Percentiles rank a stretch among this genome's conserved stretches.
Conservation (phyloP, 345 rosid genomes). For the Lepidium didymum region DNA sequence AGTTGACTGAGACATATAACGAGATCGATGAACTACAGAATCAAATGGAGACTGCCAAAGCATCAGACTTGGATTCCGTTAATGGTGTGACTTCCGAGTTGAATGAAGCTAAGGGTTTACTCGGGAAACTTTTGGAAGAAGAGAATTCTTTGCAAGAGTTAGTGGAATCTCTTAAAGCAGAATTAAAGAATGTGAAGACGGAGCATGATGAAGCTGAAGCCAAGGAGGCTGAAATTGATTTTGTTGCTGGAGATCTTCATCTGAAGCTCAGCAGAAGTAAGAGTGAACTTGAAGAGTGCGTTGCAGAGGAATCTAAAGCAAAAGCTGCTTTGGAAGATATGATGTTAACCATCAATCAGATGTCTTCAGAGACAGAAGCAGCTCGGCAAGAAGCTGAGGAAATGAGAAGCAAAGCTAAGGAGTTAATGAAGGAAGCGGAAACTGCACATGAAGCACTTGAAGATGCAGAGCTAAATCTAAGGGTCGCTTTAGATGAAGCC, state of each 20-base stretch:
- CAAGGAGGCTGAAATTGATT: conserved; percentile 80
- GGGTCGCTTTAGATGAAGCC: conserved; percentile 70
- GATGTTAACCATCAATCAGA: conserved; percentile 63
- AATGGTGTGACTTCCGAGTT: conserved; percentile 59
- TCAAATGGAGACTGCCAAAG: conserved; percentile 67
- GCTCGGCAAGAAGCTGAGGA: conserved; percentile 64
- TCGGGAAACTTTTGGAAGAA: conserved; percentile 67
- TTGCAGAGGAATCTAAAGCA: conserved; percentile 54
- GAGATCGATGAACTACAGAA: conserved; percentile 56
- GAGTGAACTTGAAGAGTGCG: conserved; percentile 68
- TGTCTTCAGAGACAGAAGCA: conserved; percentile 61
- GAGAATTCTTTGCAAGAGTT: conserved; percentile 53
- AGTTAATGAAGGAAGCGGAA: conserved; percentile 63
- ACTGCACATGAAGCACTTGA: conserved; percentile 46
- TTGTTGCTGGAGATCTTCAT: conserved; percentile 75
- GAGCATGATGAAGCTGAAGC: conserved; percentile 64
- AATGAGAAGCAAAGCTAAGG: conserved; percentile 63
- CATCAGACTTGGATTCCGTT: conserved; percentile 71
- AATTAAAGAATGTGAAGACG: conserved; percentile 66
- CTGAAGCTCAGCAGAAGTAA: conserved; percentile 65
- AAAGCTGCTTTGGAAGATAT: conserved; percentile 73
- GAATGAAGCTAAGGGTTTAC: conserved; percentile 76
- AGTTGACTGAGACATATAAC: conserved; percentile 48
- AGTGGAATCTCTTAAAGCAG: conserved; percentile 65
- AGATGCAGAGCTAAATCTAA: conserved; percentile 67